Evolutionary conservation across 768 basidiomycete genomes (phyloP), one percentile per base, ranked within the genome.

Genomic region (Vararia minispora): DNA sequence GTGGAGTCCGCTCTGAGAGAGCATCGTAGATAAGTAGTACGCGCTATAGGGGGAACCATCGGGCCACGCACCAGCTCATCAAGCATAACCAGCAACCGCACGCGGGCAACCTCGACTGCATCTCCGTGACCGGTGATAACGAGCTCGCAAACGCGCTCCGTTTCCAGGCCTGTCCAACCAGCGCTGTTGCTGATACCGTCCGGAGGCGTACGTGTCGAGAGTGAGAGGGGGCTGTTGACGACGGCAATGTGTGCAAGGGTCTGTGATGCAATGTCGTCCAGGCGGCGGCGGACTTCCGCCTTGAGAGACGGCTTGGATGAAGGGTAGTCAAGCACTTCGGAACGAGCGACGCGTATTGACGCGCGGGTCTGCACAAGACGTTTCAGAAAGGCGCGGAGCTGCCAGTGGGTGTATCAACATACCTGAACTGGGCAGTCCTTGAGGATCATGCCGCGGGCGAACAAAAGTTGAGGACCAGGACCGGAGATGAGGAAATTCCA

Each of bases 211-310:
- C 82, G 72, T 48, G 74, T 82, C 17, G 81, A 79, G 25, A 84
- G 69, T 12, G 80, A 69, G 41, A 77, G 68, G 33, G 81, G 79
- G 40, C 84, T 81, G 50, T 94, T 92, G 52, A 94, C 83, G 48
- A 97, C 90, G 18, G 90, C 82, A 54, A 97, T 89, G 57, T 91
- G 87, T 7, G 92, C 89, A 43, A 76, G 66, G n/a, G 89, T 92
- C 54, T 88, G 83, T 2, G 81, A 78, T 21, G 91, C 92, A 53
- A 97, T 87, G 54, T 94, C 88, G 58, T 95, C 90, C n/a, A 97
- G 72, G 39, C 80, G 76, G 35, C 76, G 74, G 37, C 83, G 74
- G 25, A 92, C 85, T 47, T 87, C 80, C 1, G 76, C 64, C 58
- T 91, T 92, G 52, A 94, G 71, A 5, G 75, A 58, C 5, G 85